Conservation (phyloP, 805 yeast species). For the Kurtzmaniella fragi region DNA sequence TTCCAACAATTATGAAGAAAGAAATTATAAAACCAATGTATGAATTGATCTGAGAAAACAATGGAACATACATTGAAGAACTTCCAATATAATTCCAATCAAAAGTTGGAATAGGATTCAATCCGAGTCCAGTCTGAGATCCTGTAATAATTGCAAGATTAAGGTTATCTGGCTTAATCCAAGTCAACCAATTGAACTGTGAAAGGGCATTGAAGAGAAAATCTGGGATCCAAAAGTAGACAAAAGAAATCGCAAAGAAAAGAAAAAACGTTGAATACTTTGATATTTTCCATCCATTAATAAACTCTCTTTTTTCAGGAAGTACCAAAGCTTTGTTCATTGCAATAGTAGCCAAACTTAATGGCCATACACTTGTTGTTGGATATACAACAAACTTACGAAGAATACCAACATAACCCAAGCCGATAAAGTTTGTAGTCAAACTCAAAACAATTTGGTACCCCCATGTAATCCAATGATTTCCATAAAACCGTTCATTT, state of each 20-base stretch:
- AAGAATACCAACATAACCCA: conserved; percentile 48
- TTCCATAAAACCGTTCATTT: conserved; percentile 20
- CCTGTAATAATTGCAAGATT: conserved; percentile 49
- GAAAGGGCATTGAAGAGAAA: conserved; percentile 39
- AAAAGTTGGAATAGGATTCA: conserved; percentile 50
- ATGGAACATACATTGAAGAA: conserved; percentile 40
- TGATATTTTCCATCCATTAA: conserved; percentile 19
- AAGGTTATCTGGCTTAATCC: conserved; percentile 50
- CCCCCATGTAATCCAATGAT: conserved; percentile 26
- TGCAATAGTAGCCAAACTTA: conserved; percentile 38
- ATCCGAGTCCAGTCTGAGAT: conserved; percentile 39
- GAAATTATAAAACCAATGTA: conserved; percentile 15
- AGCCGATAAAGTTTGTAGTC: conserved; percentile 50
- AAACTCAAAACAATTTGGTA: conserved; percentile 43
- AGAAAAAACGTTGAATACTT: conserved; percentile 27
- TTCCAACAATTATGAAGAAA: conserved; percentile 13
- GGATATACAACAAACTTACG: conserved; percentile 26
- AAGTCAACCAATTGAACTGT: conserved; percentile 50
- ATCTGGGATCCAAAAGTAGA: conserved; percentile 43
- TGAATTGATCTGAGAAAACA: conserved; percentile 17
- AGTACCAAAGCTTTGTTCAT: conserved; percentile 43
- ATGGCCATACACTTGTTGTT: conserved; percentile 22
- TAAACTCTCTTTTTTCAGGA: conserved; percentile 18
- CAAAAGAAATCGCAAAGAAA: conserved; percentile 23
- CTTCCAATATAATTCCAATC: conserved; percentile 42